These are phyloP conservation scores for Pythium phragmiticola DNA, from an alignment of 352 stramenopile genomes.

Conservation along the genomic window DNA sequence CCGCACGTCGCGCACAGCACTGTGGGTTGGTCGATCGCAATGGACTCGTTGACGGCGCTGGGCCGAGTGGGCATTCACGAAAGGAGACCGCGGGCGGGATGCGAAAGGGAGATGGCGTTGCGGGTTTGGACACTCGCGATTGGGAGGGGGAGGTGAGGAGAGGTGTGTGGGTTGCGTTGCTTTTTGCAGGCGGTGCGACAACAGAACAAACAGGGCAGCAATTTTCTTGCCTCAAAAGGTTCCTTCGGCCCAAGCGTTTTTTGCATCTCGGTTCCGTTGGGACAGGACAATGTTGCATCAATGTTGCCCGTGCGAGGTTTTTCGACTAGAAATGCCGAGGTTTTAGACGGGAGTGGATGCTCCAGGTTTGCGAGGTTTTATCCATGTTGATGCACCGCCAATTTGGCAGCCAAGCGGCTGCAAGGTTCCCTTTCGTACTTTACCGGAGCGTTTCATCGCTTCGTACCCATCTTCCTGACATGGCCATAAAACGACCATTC, in stretches of 20 bases:
- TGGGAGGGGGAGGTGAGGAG: background rate
- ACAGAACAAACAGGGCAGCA: conserved; percentile 18
- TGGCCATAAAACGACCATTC: conserved; percentile 17
- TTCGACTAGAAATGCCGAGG: background rate
- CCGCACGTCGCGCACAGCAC: background rate
- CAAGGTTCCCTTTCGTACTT: conserved; percentile 24
- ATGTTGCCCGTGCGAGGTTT: conserved; percentile 5
- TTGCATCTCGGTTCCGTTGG: background rate
- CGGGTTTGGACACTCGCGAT: conserved; percentile 13
- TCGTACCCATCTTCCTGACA: conserved; percentile 29
- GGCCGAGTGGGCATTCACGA: conserved; percentile 9
- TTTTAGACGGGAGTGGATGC: background rate
- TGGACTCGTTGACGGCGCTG: background rate
- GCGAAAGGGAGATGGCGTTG: background rate
- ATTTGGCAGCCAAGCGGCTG: background rate
- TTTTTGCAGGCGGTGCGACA: conserved; percentile 18
- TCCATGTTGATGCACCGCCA: conserved; percentile 14
- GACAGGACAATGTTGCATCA: conserved; percentile 1
- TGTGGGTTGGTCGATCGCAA: background rate
- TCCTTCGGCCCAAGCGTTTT: background rate
- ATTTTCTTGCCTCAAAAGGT: background rate
- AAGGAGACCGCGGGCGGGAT: background rate
- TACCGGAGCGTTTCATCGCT: conserved; percentile 18
- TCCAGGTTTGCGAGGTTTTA: conserved; percentile 19
- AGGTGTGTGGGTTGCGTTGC: conserved; percentile 11